Percentiles rank a stretch among this genome's conserved stretches.
phyloP scores from a whole-genome alignment of 2,329 filamentous ascomycete genomes.

The Dactylonectria estremocensis region DNA sequence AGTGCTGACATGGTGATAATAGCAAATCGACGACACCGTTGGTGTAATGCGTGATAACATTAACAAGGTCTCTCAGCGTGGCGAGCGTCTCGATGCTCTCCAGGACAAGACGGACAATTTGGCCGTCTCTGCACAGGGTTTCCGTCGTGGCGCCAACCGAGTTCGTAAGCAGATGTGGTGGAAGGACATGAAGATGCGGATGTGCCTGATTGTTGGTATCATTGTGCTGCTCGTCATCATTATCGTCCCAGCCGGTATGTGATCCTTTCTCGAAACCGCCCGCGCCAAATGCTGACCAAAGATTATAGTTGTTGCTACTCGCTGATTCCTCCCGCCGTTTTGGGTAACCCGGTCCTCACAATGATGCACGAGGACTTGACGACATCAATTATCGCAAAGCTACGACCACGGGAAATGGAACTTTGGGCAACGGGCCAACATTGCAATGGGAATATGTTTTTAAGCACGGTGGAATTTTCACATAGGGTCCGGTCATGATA shows the following conservation, averaged over 20 bases:
- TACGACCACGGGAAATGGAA: conserved; percentile 49
- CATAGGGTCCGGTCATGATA: conserved; percentile 48
- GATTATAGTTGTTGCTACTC: conserved; percentile 54
- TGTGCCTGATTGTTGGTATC: conserved; percentile 93
- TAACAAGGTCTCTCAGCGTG: conserved; percentile 95
- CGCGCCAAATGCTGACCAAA: conserved; percentile 29
- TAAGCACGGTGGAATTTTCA: conserved; percentile 57
- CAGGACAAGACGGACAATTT: conserved; percentile 97
- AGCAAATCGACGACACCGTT: conserved; percentile 99
- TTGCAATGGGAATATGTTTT: conserved; percentile 50
- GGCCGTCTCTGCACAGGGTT: conserved; percentile 92
- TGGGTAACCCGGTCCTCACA: conserved; percentile 46
- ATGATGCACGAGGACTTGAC: conserved; percentile 46
- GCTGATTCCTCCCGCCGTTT: conserved; percentile 46
- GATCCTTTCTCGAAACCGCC: not conserved
- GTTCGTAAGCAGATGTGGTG: conserved; percentile 99
- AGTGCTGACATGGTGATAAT: conserved; percentile 41
- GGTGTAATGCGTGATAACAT: conserved; percentile 98
- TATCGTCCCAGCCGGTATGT: conserved; percentile 89
- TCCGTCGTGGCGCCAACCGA: conserved; percentile 95
- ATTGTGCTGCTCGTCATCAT: conserved; percentile 94
- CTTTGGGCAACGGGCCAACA: conserved; percentile 50
- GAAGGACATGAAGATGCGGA: conserved; percentile 99
- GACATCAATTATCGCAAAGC: conserved; percentile 48
- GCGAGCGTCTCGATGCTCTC: conserved; percentile 87